Base-by-base conservation (phyloP, 2,329 filamentous ascomycete genomes). In the Nemania abortiva region DNA sequence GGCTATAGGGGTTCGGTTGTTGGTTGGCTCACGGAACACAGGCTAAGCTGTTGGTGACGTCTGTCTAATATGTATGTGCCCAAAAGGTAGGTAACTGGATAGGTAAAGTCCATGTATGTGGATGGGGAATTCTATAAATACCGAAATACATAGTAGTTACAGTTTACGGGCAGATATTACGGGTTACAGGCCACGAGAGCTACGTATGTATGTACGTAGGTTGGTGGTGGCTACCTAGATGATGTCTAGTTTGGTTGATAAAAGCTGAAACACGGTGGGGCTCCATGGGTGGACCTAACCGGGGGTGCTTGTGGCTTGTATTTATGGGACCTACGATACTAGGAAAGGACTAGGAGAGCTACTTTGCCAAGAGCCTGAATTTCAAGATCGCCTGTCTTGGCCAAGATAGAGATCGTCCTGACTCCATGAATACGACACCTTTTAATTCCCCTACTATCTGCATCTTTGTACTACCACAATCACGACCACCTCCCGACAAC, bases 381-480 rank as follows among this genome's bases (percentile, higher is more conserved):
- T 73, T 71, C 53, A 47, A 64, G 66, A 53, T 58, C 10, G 22
- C 27, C n/a, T 22, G 53, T 66, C 58, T 37, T n/a, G 53, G 57
- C 39, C 49, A 52, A 56, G 64, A 64, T 59, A 70, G 42, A 15
- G 69, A 68, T 67, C 63, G 29, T 68, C 73, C 65, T 67, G 63
- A 69, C 69, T 68, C 62, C 63, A 61, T 66, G 69, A 74, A 75
- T 67, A 72, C 74, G 70, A 76, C 73, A 75, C 74, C 73, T 76
- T 75, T 74, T 72, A 67, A 63, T 60, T 59, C 56, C 57, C 49
- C 61, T 37, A 56, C 47, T 67, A 39, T 42, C 60, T 29, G 47
- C 31, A 55, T 45, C 39, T 54, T 27, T 39, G 61, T 65, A 53
- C 58, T 18, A 49, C 54, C 52, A 34, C 50, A 9, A 27, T 49